Evolutionary conservation across 257 asterid genomes (phyloP).

Genomic region (Avicennia marina): DNA sequence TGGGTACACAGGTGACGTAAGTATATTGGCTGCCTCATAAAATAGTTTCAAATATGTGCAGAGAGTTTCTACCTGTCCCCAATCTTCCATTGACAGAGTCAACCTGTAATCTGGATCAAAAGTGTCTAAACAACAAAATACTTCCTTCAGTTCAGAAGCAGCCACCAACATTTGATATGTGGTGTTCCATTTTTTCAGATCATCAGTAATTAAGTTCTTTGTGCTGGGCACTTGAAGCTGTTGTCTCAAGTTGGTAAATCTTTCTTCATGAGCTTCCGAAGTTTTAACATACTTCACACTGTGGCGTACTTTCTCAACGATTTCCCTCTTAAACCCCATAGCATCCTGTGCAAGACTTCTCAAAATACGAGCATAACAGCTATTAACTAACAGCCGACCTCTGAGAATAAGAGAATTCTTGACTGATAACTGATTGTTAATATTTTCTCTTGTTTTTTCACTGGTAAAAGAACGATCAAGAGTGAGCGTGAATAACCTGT

Average conservation of each 20-base stretch:
- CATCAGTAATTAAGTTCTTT: constrained; percentile 52
- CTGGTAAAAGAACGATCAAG: constrained; percentile 31
- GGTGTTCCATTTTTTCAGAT: constrained; percentile 66
- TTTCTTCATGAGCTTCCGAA: constrained; percentile 42
- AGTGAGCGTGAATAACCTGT: constrained; percentile 52
- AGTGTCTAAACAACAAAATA: constrained; percentile 62
- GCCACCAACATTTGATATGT: constrained; percentile 81
- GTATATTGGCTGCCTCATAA: constrained; percentile 61
- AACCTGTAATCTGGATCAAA: constrained; percentile 51
- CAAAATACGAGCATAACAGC: constrained; percentile 62
- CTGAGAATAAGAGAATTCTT: constrained; percentile 41
- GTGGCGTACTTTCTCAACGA: constrained; percentile 54
- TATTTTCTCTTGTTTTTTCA: constrained; percentile 38
- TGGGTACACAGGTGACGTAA: constrained; percentile 42
- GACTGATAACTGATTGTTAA: constrained; percentile 47
- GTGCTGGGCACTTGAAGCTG: constrained; percentile 84
- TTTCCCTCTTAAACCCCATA: constrained; percentile 31
- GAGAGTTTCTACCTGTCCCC: constrained; percentile 59
- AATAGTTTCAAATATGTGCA: constrained; percentile 56
- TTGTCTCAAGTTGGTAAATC: constrained; percentile 45
- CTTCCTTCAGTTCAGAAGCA: constrained; percentile 77
- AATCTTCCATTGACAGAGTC: constrained; percentile 57
- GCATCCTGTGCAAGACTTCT: constrained; percentile 63
- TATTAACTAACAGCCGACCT: constrained; percentile 64
- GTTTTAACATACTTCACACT: constrained; percentile 70